phyloP scores from a whole-genome alignment of 108 stramenopile genomes.

The Phaeodactylum tricornutum region DNA sequence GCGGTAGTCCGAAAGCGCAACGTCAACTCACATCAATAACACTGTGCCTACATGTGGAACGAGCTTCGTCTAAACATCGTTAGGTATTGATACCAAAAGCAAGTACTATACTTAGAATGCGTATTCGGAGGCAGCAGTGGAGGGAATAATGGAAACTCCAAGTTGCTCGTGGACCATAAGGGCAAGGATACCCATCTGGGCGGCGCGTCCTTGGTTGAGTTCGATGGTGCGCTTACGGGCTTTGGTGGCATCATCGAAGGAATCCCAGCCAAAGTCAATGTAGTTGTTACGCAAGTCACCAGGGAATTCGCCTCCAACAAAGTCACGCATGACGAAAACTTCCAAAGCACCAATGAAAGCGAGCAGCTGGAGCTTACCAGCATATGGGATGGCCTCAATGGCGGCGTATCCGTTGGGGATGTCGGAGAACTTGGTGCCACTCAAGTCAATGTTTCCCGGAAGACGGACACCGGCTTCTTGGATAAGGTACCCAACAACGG shows the following conservation, averaged over 20 bases:
- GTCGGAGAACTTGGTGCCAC: slow-evolving; percentile 41
- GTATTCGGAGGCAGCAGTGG: slow-evolving; percentile 6
- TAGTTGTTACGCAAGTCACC: slow-evolving; percentile 75
- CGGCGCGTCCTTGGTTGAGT: slow-evolving; percentile 79
- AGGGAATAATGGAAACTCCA: slow-evolving; percentile 44
- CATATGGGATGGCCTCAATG: slow-evolving; percentile 30
- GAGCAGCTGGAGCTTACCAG: slow-evolving; percentile 43
- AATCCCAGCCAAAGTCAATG: slow-evolving; percentile 57
- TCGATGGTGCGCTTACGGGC: slow-evolving; percentile 29
- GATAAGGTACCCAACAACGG: slow-evolving; percentile 77
- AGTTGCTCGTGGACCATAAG: slow-evolving; percentile 78
- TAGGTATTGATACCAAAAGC: not conserved
- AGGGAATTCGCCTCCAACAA: slow-evolving; percentile 53
- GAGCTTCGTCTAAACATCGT: not conserved
- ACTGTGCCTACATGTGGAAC: not conserved
- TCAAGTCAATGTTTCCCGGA: slow-evolving; percentile 46
- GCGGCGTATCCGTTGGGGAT: slow-evolving; percentile 53
- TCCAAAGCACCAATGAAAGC: slow-evolving; percentile 62
- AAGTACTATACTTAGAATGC: slow-evolving; percentile 4
- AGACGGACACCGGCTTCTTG: slow-evolving; percentile 52
- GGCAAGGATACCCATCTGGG: slow-evolving; percentile 73
- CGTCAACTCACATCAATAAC: not conserved
- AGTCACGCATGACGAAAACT: slow-evolving; percentile 56
- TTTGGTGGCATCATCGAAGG: slow-evolving; percentile 47
- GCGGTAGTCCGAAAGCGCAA: not conserved